phyloP scores from a whole-genome alignment of 2,329 filamentous ascomycete species.

The Neofusicoccum umdonicola region DNA sequence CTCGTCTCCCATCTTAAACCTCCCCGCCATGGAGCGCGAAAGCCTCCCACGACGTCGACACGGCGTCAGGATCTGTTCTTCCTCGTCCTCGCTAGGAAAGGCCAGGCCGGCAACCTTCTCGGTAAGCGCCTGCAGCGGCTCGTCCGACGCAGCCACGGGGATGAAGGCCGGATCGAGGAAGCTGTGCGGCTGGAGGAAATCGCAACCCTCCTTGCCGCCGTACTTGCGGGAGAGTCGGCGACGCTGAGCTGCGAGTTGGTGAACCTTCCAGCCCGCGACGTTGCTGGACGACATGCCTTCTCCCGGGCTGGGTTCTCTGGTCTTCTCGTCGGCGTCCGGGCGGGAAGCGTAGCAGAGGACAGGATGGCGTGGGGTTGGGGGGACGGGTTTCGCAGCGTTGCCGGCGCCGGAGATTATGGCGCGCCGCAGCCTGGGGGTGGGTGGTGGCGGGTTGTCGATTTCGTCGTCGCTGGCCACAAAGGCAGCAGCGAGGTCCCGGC shows the following conservation, averaged over 20 bases:
- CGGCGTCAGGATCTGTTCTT: not conserved
- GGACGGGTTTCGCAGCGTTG: not conserved
- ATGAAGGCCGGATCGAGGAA: not conserved
- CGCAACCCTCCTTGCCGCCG: not conserved
- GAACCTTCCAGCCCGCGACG: too few relatives aligned
- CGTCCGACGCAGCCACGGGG: not conserved
- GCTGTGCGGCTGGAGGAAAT: not conserved
- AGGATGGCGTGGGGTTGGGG: not conserved
- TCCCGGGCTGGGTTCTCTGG: too few relatives aligned
- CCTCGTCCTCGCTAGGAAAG: not conserved
- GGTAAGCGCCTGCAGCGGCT: not conserved
- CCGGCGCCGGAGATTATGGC: not conserved
- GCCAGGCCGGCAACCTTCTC: not conserved
- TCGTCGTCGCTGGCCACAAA: not conserved
- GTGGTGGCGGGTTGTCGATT: not conserved
- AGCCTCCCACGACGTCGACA: not conserved
- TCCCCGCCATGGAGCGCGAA: not conserved
- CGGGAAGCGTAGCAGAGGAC: not conserved
- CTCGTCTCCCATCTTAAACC: not conserved
- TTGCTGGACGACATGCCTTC: too few relatives aligned
- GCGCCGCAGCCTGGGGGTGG: not conserved
- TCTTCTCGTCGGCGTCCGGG: too few relatives aligned
- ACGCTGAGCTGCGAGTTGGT: too few relatives aligned
- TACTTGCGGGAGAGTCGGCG: too few relatives aligned
- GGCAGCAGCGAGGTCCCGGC: not conserved